Percentiles rank a stretch among this genome's conserved stretches.
Evolutionary conservation across 768 basidiomycete species (phyloP).

Genomic region (Ramaria sp.): DNA sequence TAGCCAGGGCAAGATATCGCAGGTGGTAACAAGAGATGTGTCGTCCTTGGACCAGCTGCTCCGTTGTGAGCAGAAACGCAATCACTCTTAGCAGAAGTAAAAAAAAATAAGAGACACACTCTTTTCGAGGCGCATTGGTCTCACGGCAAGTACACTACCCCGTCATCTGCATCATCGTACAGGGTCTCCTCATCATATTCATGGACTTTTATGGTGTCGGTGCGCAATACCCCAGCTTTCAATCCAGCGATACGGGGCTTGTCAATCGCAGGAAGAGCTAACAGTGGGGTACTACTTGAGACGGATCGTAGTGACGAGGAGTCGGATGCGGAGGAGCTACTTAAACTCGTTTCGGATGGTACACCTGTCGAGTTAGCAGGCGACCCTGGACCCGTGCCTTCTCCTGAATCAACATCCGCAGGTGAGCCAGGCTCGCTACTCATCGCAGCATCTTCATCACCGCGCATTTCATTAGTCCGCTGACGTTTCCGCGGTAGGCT

Average conservation of each 20-base stretch:
- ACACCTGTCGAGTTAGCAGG: neutral
- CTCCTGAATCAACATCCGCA: neutral
- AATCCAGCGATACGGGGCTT: neutral
- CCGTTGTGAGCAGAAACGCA: neutral
- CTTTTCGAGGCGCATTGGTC: neutral
- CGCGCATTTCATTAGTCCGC: constrained; percentile 1
- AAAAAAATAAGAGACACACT: neutral
- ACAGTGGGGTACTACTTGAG: neutral
- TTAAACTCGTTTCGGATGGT: constrained; percentile 1
- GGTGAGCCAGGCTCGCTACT: constrained; percentile 1
- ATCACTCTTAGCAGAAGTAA: neutral
- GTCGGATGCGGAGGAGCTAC: constrained; percentile 6
- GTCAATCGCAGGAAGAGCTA: neutral
- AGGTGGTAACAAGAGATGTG: neutral
- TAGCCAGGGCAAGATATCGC: neutral
- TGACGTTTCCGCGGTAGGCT: constrained; percentile 1
- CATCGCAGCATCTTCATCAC: constrained; percentile 1
- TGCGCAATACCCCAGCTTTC: neutral
- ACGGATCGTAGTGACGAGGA: constrained; percentile 6
- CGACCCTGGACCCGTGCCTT: neutral
- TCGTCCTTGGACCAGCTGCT: neutral
- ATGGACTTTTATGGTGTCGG: constrained; percentile 1
- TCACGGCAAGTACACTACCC: neutral
- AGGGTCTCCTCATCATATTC: constrained; percentile 2
- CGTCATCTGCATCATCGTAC: neutral